These are phyloP conservation scores for Magnolia changhungtana DNA, from an alignment of 164 flowering plant species.

Conservation along the genomic window DNA sequence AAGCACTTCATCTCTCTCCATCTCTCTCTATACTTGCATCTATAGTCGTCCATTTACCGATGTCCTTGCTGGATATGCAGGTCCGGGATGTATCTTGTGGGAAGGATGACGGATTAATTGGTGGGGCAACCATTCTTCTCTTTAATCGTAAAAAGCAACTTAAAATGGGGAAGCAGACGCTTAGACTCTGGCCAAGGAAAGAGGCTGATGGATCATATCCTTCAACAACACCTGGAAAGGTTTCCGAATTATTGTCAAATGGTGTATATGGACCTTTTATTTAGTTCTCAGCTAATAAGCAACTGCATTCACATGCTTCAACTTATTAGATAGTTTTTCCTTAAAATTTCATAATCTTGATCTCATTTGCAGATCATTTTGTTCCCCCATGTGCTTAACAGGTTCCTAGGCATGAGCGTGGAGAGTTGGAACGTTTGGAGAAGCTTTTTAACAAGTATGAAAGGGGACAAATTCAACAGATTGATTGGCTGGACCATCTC, in stretches of 20 bases:
- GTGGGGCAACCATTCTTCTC: slow-evolving; percentile 92
- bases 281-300: neutral
- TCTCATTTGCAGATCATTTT: neutral
- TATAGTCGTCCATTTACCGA: neutral
- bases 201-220: slow-evolving; percentile 95
- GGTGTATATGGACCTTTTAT: neutral
- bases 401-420: slow-evolving; percentile 94
- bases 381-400: slow-evolving; percentile 11
- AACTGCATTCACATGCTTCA: slow-evolving; percentile 1
- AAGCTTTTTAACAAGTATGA: slow-evolving; percentile 93
- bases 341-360: neutral
- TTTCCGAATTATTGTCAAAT: slow-evolving; percentile 12
- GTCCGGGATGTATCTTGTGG: slow-evolving; percentile 94
- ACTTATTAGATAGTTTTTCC: neutral
- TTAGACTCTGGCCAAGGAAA: slow-evolving; percentile 85
- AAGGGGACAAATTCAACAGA: slow-evolving; percentile 82
- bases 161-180: slow-evolving; percentile 94
- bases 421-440: slow-evolving; percentile 91
- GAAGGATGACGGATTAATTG: slow-evolving; percentile 71
- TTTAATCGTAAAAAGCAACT: slow-evolving; percentile 89
- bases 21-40: neutral
- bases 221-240: slow-evolving; percentile 95
- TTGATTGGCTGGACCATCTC: slow-evolving; percentile 97
- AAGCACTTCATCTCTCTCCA: neutral
- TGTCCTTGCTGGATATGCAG: slow-evolving; percentile 31